Evolutionary conservation across 2,329 filamentous ascomycete genomes (phyloP), one percentile per base, ranked within the genome.

Genomic region (Pseudogymnoascus sp.): DNA sequence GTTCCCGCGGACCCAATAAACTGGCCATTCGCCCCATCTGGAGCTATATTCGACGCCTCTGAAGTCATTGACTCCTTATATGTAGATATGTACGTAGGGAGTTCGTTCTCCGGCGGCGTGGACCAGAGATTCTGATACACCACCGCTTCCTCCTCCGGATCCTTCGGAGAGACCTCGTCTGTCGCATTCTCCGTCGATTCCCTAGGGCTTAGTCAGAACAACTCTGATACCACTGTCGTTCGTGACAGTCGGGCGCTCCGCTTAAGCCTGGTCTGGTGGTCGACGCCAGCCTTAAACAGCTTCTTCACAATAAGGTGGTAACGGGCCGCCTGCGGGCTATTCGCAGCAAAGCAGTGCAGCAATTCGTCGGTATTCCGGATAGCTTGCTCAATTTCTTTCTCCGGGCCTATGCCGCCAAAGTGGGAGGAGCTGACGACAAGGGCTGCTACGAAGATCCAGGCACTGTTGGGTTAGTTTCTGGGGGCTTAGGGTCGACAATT

Each of bases 371-470:
- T 33, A 38, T 41, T 33, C 22, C 38, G 22, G 28, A 63, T 60
- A 19, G 62, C 58, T 45, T 63, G 41, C 33, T 60, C 58, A 12
- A 55, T 61, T 25, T 61, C 58, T 35, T 33, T 22, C 25, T 49
- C 28, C 4, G 42, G n/a, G 33, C 60, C 62, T 12, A 42, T 59
- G n/a, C 35, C 16, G 19, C 33, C 62, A 23, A 63, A 60, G 14
- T 60, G 58, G 9, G 62, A 41, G n/a, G 60, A 63, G 23, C 58
- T 59, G 16, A 63, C 41, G n/a, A 63, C 42, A 23, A 63, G 58
- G 8, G 58, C 62, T 14, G 58, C 62, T 38, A 60, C 58, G 39
- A 63, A 63, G 28, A 63, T 23, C 62, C 39, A 63, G 5, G 62
- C 62, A 41, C 62, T 60, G 16, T 23, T 19, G 11, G 11, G 41